Conservation (phyloP, 352 stramenopile species). For the Globisporangium cederbergense region DNA sequence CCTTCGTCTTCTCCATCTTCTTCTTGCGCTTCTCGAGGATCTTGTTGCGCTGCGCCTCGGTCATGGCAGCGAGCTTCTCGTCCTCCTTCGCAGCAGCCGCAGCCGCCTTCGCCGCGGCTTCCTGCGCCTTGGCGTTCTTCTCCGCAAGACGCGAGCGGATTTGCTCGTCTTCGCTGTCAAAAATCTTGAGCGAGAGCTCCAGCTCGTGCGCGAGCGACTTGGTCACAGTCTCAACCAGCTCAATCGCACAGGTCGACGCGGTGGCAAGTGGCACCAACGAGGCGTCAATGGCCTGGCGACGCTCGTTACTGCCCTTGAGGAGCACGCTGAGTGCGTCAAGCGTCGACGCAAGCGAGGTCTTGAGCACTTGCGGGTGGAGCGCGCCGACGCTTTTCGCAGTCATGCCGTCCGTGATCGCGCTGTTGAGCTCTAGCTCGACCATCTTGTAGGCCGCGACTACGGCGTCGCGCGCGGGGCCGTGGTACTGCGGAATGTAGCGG, state of each 20-base stretch:
- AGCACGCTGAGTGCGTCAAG: slow-evolving; percentile 58
- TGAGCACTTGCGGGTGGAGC: slow-evolving; percentile 63
- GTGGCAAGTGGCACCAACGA: slow-evolving; percentile 15
- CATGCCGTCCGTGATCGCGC: slow-evolving; percentile 23
- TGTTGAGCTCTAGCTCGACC: slow-evolving; percentile 76
- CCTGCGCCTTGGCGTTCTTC: slow-evolving; percentile 58
- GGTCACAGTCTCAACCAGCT: slow-evolving; percentile 45
- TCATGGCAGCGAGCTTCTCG: slow-evolving; percentile 76
- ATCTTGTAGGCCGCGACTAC: slow-evolving; percentile 64
- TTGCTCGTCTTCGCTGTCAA: slow-evolving; percentile 56
- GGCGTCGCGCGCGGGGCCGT: slow-evolving; percentile 71
- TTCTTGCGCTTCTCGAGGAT: slow-evolving; percentile 79
- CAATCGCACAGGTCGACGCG: slow-evolving; percentile 33
- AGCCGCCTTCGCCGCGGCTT: slow-evolving; percentile 65
- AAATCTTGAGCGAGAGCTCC: slow-evolving; percentile 46
- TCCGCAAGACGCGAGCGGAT: slow-evolving; percentile 51
- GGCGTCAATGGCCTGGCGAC: slow-evolving; percentile 28
- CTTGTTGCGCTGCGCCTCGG: slow-evolving; percentile 70
- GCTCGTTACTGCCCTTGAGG: slow-evolving; percentile 50
- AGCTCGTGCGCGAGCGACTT: slow-evolving; percentile 46
- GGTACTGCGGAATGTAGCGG: slow-evolving; percentile 78
- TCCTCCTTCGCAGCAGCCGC: slow-evolving; percentile 77
- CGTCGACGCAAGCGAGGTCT: slow-evolving; percentile 52
- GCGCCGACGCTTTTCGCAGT: slow-evolving; percentile 18
- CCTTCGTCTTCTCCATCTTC: slow-evolving; percentile 82